Conservation (phyloP, 2,329 filamentous ascomycete species). For the Ophiostoma sp. region DNA sequence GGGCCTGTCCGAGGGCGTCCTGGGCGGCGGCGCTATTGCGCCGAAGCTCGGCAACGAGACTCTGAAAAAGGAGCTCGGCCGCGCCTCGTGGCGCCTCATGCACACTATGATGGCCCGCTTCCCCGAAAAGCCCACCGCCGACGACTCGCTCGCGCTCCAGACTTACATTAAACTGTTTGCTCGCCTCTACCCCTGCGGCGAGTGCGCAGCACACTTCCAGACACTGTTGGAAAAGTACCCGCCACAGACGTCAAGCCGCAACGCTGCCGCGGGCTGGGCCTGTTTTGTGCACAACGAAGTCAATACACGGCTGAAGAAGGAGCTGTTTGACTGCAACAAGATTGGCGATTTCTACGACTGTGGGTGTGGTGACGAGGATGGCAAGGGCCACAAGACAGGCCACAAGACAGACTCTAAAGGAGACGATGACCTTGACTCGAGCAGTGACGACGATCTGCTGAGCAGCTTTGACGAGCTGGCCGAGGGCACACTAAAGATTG, state of each 20-base stretch:
- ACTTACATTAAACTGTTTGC: conserved; percentile 62
- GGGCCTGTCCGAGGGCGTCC: conserved; percentile 45
- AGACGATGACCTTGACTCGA: conserved; percentile 31
- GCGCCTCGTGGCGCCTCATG: conserved; percentile 64
- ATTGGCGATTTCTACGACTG: conserved; percentile 69
- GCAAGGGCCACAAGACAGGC: conserved; percentile 36
- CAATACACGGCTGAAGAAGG: conserved; percentile 58
- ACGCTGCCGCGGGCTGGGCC: conserved; percentile 61
- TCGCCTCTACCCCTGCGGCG: conserved; percentile 65
- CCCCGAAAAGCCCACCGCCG: conserved; percentile 57
- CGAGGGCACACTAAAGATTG: conserved; percentile 18
- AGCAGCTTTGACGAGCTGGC: conserved; percentile 18
- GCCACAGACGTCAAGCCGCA: conserved; percentile 59
- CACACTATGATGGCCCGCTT: conserved; percentile 68
- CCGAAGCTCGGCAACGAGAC: conserved; percentile 80
- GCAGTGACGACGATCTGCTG: conserved; percentile 26
- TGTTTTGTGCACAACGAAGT: conserved; percentile 65
- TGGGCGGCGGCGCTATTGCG: conserved; percentile 67
- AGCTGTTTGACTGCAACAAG: conserved; percentile 59
- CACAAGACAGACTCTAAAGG: conserved; percentile 14
- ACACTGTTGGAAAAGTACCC: conserved; percentile 57
- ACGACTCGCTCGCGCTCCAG: conserved; percentile 58
- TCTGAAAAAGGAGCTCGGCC: conserved; percentile 61
- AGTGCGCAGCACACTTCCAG: conserved; percentile 64
- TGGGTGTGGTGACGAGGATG: conserved; percentile 64